Percentiles rank a stretch among this genome's conserved stretches.
Conservation (phyloP, 352 stramenopile genomes). For the Pseudoperonospora humuli region DNA sequence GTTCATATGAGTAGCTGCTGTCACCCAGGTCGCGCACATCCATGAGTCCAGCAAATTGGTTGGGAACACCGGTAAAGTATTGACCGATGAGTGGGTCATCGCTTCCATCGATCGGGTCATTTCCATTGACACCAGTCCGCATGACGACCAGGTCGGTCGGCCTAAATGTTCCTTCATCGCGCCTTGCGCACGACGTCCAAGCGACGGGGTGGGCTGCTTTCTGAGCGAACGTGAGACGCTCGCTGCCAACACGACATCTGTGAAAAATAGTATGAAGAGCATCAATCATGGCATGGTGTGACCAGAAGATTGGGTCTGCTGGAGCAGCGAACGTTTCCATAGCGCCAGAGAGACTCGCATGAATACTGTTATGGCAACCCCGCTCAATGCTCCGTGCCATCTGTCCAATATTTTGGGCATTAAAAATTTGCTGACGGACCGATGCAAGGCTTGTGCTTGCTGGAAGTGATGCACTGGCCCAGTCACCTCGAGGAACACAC, state of each 20-base stretch:
- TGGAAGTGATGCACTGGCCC: slow-evolving; percentile 25
- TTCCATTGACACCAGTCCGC: slow-evolving; percentile 31
- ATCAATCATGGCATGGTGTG: slow-evolving; percentile 61
- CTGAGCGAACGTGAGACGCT: slow-evolving; percentile 34
- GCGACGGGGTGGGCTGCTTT: slow-evolving; percentile 37
- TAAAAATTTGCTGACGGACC: slow-evolving; percentile 43
- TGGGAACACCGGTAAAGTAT: slow-evolving; percentile 34
- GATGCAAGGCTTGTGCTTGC: slow-evolving; percentile 32
- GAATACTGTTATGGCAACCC: slow-evolving; percentile 53
- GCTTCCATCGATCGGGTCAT: slow-evolving; percentile 28
- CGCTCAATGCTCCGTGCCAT: slow-evolving; percentile 40
- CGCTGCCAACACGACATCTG: slow-evolving; percentile 50
- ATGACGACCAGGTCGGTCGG: slow-evolving; percentile 35
- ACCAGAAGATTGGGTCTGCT: slow-evolving; percentile 68
- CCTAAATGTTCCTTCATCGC: slow-evolving; percentile 28
- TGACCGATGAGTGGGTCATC: slow-evolving; percentile 30
- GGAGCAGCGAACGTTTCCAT: slow-evolving; percentile 50
- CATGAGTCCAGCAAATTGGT: slow-evolving; percentile 36
- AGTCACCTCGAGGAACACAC: slow-evolving; percentile 48
- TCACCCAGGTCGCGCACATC: slow-evolving; percentile 36
- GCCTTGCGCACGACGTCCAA: slow-evolving; percentile 40
- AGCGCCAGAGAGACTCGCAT: slow-evolving; percentile 32
- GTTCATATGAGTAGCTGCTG: slow-evolving; percentile 53
- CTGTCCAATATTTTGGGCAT: slow-evolving; percentile 37
- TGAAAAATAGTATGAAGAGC: slow-evolving; percentile 61